These are phyloP conservation scores for Laetiporus sulphureus DNA, from an alignment of 1,284 basidiomycete genomes.

Conservation along the genomic window DNA sequence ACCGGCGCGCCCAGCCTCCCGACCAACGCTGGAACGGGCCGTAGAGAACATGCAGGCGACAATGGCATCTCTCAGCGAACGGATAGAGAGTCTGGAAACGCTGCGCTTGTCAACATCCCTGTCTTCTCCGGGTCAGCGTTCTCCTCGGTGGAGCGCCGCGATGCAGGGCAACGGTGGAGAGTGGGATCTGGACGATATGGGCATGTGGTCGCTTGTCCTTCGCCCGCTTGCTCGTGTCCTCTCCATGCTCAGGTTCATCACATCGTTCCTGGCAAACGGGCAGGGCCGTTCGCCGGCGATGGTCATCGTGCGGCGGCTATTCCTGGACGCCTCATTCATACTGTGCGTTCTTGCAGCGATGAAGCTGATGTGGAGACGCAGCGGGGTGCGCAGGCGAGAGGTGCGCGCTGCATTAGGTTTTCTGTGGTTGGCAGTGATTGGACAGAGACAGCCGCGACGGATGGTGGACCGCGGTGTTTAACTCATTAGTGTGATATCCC, in stretches of 20 bases:
- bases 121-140: constrained; percentile 12
- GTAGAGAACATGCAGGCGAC: constrained; percentile 85
- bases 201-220: constrained; percentile 72
- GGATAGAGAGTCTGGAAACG: constrained; percentile 70
- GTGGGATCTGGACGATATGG: constrained; percentile 71
- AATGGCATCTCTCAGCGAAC: constrained; percentile 84
- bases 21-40: constrained; percentile 52
- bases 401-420: constrained; percentile 54
- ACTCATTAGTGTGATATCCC: background rate
- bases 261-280: constrained; percentile 49
- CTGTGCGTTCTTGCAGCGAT: constrained; percentile 48
- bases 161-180: constrained; percentile 31
- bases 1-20: constrained; percentile 21
- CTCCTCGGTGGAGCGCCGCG: constrained; percentile 12
- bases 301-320: constrained; percentile 61
- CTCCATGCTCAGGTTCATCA: constrained; percentile 38
- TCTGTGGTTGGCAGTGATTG: constrained; percentile 68
- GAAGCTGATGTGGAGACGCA: constrained; percentile 57
- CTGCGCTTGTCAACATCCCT: constrained; percentile 32
- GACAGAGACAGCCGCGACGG: constrained; percentile 38
- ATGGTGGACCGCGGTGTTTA: constrained; percentile 41
- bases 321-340: constrained; percentile 69
- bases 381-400: constrained; percentile 60
- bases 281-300: constrained; percentile 56
- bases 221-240: constrained; percentile 50